phyloP scores from a whole-genome alignment of 1,284 basidiomycete genomes.

The Rhodotorula sp. region DNA sequence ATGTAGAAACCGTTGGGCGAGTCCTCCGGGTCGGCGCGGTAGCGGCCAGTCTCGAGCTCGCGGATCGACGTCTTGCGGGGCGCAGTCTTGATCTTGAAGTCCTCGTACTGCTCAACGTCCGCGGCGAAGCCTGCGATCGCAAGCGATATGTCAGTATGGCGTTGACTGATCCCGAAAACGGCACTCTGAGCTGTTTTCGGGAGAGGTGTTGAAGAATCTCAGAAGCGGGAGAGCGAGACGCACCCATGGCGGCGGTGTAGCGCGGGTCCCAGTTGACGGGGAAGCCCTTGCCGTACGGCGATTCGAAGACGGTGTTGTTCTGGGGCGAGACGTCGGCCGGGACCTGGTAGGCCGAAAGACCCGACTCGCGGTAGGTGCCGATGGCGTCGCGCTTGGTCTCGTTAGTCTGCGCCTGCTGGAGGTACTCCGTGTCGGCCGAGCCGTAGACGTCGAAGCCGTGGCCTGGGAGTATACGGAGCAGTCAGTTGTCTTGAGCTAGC shows the following conservation, averaged over 20 bases:
- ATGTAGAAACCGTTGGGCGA: constrained; percentile 48
- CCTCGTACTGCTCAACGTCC: constrained; percentile 31
- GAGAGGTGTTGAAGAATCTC: no score
- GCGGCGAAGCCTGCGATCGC: constrained; percentile 46
- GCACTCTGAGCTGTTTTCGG: no score
- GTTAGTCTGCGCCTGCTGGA: constrained; percentile 48
- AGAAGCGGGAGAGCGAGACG: no score
- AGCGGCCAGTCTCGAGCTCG: constrained; percentile 34
- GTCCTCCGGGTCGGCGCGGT: constrained; percentile 52
- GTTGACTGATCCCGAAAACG: no score
- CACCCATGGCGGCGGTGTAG: constrained; percentile 50
- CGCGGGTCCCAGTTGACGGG: constrained; percentile 53
- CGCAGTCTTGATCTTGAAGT: constrained; percentile 22
- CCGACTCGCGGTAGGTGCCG: constrained; percentile 51
- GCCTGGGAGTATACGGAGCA: background rate
- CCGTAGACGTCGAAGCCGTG: constrained; percentile 50
- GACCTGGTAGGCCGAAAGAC: constrained; percentile 49
- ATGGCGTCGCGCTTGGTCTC: constrained; percentile 52
- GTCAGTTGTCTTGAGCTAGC: background rate
- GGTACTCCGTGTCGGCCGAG: constrained; percentile 50
- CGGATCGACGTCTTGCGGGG: constrained; percentile 19
- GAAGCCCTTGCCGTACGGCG: constrained; percentile 50
- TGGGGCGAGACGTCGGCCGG: constrained; percentile 11
- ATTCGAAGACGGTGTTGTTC: constrained; percentile 47
- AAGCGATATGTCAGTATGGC: no score